Percentiles rank a stretch among this genome's conserved stretches.
Evolutionary conservation across 225 moss, liverwort and hornwort genomes (phyloP).

Genomic region (Pleurozium schreberi): DNA sequence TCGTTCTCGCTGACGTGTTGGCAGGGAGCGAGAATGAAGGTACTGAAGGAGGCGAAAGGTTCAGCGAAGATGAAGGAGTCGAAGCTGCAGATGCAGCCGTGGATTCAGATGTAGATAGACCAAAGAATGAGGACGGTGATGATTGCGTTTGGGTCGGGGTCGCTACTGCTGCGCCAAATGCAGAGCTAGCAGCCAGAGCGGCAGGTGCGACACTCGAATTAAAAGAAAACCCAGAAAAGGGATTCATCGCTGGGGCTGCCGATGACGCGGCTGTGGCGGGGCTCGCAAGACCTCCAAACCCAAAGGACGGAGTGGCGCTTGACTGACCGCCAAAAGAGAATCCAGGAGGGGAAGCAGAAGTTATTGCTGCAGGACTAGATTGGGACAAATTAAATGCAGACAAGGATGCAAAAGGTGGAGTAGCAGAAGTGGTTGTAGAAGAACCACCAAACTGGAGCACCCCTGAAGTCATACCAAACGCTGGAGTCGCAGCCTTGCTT

Average conservation of each 20-base stretch:
- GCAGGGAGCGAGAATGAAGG: conserved; percentile 25
- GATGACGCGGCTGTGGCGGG: background rate
- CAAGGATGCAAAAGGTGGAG: conserved; percentile 1
- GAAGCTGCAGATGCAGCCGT: conserved; percentile 9
- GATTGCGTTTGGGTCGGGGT: conserved; percentile 8
- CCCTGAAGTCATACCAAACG: conserved; percentile 14
- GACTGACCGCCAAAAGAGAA: conserved; percentile 26
- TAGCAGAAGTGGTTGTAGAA: conserved; percentile 3
- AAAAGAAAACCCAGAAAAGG: conserved; percentile 35
- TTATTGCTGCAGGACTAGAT: conserved; percentile 8
- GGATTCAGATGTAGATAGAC: conserved; percentile 13
- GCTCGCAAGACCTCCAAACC: conserved; percentile 7
- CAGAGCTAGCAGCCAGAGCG: conserved; percentile 17
- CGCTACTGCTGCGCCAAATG: conserved; percentile 8
- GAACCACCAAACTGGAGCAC: conserved; percentile 15
- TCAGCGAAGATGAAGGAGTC: conserved; percentile 9
- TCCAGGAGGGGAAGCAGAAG: conserved; percentile 20
- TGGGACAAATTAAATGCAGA: conserved; percentile 13
- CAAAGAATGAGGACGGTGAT: conserved; percentile 26
- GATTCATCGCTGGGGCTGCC: background rate
- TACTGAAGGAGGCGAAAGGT: background rate
- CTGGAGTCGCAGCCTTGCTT: conserved; percentile 14
- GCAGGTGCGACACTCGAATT: conserved; percentile 16
- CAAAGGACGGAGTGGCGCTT: conserved; percentile 10
- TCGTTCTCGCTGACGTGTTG: background rate